Evolutionary conservation across 2,329 filamentous ascomycete species (phyloP), one percentile per base, ranked within the genome.

Genomic region (Neonectria faginata): DNA sequence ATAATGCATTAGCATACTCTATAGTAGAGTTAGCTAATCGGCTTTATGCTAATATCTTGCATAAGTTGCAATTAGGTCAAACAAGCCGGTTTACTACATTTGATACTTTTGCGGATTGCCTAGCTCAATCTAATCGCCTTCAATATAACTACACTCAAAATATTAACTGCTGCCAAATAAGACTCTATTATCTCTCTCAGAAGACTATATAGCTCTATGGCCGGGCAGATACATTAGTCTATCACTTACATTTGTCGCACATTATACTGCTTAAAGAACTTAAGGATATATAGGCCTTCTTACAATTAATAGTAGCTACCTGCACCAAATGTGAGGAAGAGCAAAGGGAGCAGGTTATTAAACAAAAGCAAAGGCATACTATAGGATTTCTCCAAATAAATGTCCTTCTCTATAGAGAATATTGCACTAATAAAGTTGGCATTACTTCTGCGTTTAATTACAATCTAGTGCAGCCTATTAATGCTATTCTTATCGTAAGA

Each of bases 331-430:
- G 12, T 42, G 39, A 41, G 14, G 36, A 39, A 31, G 29, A 48
- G 9, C 11, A 48, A 5, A 48, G 48, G n/a, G 20, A 20, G 12
- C 12, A 18, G 16, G 3, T 2, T 33, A 36, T n/a, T n/a, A 29
- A 22, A 33, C 9, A 18, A 9, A 54, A 45, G 11, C 16, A 16
- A 20, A 44, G 4, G 16, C 8, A 27, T 47, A n/a, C 22, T 25
- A 10, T 27, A 47, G 39, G 39, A 22, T 47, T 54, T 44, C 25
- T 60, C 25, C 14, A 31, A 33, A 2, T 18, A 27, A 53, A 47
- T 16, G 20, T 60, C 11, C 57, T 60, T 44, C 29, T 60, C 11
- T 57, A 62, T 47, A 18, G 52, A 53, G 45, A 62, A 25, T 6
- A 57, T 20, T 52, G 20, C 18, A 20, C 25, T 27, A 33, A 56